Base-by-base conservation (phyloP, 768 basidiomycete species). In the Mrakia blollopis region DNA sequence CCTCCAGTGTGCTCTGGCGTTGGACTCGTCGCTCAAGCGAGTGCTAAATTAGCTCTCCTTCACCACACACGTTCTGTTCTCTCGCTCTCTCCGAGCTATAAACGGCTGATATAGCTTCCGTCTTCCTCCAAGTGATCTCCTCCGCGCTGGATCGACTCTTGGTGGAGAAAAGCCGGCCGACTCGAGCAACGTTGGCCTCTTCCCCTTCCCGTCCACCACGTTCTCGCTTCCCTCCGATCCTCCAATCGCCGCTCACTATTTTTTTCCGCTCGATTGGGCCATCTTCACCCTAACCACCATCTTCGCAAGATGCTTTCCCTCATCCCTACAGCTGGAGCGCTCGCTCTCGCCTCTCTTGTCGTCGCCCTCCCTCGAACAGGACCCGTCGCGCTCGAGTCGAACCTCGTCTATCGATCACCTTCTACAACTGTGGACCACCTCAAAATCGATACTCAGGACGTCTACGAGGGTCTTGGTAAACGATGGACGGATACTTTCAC, bases 401-500 rank as follows among this genome's bases (percentile, higher is more conserved):
- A 80, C 61, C 62, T 78, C 25, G 79, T 76, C 25, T 80, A 80
- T 67, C 65, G 73, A 37, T 79, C 78, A 13, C 79, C 79, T 14
- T 80, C 79, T 5, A 78, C 65, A 47, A 73, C 76, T 3, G 74
- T 72, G 16, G 73, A 70, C 16, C 63, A 68, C 21, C 76, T 80
- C 30, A 76, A 35, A 18, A 60, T 63, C 25, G 37, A 57, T 3
- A 63, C 78, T 28, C 30, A 70, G 32, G 39, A 47, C 21, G 73
- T 79, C 21, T 47, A 75, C 62, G 44, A 44, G 3, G 65, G 65
- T 1, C 60, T 69, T 8, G 78, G 79, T 44, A 80, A 80, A 50
- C 61, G 79, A 69, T 80, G 79, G 79, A 39, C 65, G 23, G 79
- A 80, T 50, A 79, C 79, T 47, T 80, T 79, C 70, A 76, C 79